Percentiles rank a stretch among this genome's conserved stretches.
phyloP scores from a whole-genome alignment of 1,139 yeast species.

The Kodamaea anthophila region DNA sequence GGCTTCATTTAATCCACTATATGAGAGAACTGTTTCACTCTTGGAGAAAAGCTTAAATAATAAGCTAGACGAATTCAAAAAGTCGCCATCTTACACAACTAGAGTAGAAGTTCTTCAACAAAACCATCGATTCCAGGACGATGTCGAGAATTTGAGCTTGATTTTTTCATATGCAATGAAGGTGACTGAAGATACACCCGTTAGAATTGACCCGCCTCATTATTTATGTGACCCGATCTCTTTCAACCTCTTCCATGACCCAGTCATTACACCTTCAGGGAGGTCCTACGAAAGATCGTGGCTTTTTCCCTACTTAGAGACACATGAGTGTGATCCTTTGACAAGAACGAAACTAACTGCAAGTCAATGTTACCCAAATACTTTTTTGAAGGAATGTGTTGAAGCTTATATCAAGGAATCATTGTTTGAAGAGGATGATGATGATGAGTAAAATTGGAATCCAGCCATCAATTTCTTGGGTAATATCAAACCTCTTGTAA shows the following conservation, averaged over 20 bases:
- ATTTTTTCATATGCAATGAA: conserved; percentile 20
- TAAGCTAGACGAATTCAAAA: conserved; percentile 2
- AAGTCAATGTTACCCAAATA: conserved; percentile 17
- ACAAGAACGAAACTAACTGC: conserved; percentile 15
- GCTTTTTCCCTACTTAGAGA: conserved; percentile 31
- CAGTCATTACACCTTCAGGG: conserved; percentile 46
- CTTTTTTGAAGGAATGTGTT: conserved; percentile 12
- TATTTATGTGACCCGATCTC: conserved; percentile 44
- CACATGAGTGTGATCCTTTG: conserved; percentile 34
- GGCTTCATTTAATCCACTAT: conserved; percentile 21
- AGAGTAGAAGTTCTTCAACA: conserved; percentile 15
- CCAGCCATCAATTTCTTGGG: not conserved
- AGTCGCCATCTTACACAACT: not conserved
- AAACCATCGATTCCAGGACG: conserved; percentile 16
- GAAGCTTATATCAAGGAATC: conserved; percentile 7
- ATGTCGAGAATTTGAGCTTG: conserved; percentile 17
- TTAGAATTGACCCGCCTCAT: conserved; percentile 31
- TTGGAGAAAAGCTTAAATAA: conserved; percentile 16
- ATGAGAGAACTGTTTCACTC: conserved; percentile 18
- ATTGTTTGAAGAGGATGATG: not conserved
- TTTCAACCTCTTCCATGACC: conserved; percentile 36
- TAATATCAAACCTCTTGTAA: no score
- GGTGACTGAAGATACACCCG: conserved; percentile 7
- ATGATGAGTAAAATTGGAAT: not conserved
- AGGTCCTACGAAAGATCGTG: conserved; percentile 40